Evolutionary conservation across 2,329 filamentous ascomycete genomes (phyloP).

Genomic region (Exophiala calicioides): DNA sequence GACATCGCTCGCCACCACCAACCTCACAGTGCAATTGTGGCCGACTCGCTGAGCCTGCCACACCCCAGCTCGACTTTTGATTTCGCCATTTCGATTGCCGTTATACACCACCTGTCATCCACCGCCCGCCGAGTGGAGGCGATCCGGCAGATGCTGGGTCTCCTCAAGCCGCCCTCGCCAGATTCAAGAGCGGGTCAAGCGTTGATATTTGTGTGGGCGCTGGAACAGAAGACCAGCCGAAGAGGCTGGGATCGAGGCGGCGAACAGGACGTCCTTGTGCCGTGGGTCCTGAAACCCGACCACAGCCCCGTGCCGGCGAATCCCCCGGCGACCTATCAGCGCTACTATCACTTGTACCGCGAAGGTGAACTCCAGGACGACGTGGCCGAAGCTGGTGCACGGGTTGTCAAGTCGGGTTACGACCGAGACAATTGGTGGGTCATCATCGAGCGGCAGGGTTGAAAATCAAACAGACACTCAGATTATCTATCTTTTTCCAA

Average conservation of each 20-base stretch:
- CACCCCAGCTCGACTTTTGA: conserved; percentile 69
- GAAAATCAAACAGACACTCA: conserved; percentile 11
- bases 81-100: conserved; percentile 91
- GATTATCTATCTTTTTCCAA: conserved; percentile 8
- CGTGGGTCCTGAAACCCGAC: conserved; percentile 74
- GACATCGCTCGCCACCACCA: conserved; percentile 59
- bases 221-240: conserved; percentile 85
- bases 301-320: conserved; percentile 28
- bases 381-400: conserved; percentile 71
- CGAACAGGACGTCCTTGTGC: conserved; percentile 90
- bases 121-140: conserved; percentile 69
- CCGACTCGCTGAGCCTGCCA: conserved; percentile 80
- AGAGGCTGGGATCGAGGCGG: conserved; percentile 83
- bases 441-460: conserved; percentile 17
- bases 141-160: conserved; percentile 68
- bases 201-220: conserved; percentile 89
- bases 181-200: conserved; percentile 58
- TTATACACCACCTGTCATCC: conserved; percentile 90
- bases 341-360: conserved; percentile 92
- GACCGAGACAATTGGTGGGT: conserved; percentile 99
- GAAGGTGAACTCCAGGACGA: conserved; percentile 84
- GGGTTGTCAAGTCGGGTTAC: conserved; percentile 78
- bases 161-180: conserved; percentile 49
- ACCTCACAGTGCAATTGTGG: conserved; percentile 70
- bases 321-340: conserved; percentile 65